A percentile compares a stretch with the other conserved stretches of the same genome.
phyloP scores from a whole-genome alignment of 1,284 basidiomycete species.

The Fistulinella staudtii region DNA sequence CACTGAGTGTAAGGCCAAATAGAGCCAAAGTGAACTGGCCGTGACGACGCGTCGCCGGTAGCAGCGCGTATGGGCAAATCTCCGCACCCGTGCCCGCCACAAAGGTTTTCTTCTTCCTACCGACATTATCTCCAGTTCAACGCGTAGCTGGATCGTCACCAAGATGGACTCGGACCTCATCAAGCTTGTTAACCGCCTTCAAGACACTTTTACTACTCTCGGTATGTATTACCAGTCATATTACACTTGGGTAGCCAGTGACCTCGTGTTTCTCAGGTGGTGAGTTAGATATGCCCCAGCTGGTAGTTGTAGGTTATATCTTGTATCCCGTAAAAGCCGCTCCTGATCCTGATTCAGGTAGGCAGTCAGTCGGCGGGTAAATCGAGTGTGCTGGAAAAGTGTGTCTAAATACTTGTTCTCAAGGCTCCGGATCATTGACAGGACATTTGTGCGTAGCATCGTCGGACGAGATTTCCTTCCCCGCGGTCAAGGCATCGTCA shows the following conservation, averaged over 20 bases:
- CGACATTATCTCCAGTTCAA: slow-evolving; percentile 5
- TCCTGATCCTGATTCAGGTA: slow-evolving; percentile 46
- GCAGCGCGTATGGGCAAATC: slow-evolving; percentile 11
- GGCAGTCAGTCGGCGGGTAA: slow-evolving; percentile 85
- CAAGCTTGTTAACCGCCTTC: slow-evolving; percentile 92
- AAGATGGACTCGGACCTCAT: slow-evolving; percentile 93
- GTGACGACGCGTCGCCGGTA: slow-evolving; percentile 31
- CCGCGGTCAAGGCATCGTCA: slow-evolving; percentile 91
- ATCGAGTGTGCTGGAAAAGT: slow-evolving; percentile 86
- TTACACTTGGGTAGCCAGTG: slow-evolving; percentile 11
- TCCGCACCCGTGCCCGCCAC: slow-evolving; percentile 11
- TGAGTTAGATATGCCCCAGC: slow-evolving; percentile 83
- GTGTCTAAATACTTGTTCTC: slow-evolving; percentile 28
- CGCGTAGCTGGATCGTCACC: slow-evolving; percentile 13
- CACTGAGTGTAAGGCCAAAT: slow-evolving; percentile 25
- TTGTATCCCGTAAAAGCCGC: background rate
- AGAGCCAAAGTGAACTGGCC: slow-evolving; percentile 31
- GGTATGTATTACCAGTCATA: slow-evolving; percentile 44
- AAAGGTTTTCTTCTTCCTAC: slow-evolving; percentile 4
- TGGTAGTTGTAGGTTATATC: slow-evolving; percentile 62
- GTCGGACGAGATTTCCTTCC: slow-evolving; percentile 96
- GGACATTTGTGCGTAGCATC: slow-evolving; percentile 51
- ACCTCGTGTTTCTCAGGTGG: slow-evolving; percentile 50
- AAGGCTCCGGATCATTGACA: slow-evolving; percentile 4
- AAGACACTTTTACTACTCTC: slow-evolving; percentile 82